Base-by-base conservation (phyloP, 805 yeast genomes). In the Cyberlindnera samutprakarnensis region DNA sequence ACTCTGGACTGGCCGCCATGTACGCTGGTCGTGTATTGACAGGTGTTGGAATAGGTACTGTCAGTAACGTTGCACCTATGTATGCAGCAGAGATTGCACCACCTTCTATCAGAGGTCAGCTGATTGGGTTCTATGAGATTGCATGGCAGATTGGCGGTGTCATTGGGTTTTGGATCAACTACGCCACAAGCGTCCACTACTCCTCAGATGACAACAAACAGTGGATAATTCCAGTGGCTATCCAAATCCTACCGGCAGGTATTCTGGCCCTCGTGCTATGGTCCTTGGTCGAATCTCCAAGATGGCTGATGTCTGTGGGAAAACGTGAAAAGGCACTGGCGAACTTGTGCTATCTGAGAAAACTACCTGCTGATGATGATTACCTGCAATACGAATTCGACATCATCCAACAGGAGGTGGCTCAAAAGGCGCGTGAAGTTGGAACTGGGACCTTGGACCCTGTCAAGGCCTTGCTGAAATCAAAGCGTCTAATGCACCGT, bases 41-140 rank as follows among this genome's bases (percentile, higher is more conserved):
- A 6, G 65, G 79, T 4, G 27, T 72, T 5, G 75, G 75, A 13
- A 68, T 70, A 26, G 79, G 79, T 10, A 66, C 68, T 4, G 59
- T 70, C 26, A 60, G 75, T 2, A 62, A 63, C 44, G 51, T 70
- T 35, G 72, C 71, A 2, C 75, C 76, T 5, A 59, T 68, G 33
- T 69, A 66, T 39, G 56, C 68, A 8, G 57, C 68, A 5, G 74
- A 69, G 66, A 39, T 60, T 56, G 20, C 55, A 61, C 73, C 73
- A 2, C 59, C 70, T 4, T 50, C 62, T 5, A 59, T 66, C 18
- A 54, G 74, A 44, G 75, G 75, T 13, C 60, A 58, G 37, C 50
- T 66, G 22, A 62, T 63, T 25, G 71, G 69, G 3, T 53, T 59
- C 35, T 70, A 63, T 50, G 77, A 70, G 41, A 55, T 68, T 11